phyloP scores from a whole-genome alignment of 495 filamentous ascomycete genomes.

The Letharia lupina region DNA sequence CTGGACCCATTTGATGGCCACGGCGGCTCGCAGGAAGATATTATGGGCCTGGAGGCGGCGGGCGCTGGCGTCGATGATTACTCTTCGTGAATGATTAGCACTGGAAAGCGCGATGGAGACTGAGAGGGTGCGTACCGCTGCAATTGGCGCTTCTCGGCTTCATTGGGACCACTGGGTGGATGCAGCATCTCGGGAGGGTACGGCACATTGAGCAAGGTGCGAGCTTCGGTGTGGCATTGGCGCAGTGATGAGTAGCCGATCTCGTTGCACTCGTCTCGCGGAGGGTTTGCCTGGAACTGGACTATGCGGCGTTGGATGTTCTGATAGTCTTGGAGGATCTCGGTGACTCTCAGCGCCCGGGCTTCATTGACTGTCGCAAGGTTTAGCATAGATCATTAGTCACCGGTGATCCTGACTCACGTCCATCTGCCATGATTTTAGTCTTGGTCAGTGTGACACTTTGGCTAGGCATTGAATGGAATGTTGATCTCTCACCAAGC shows the following conservation, averaged over 20 bases:
- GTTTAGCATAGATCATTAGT: neutral
- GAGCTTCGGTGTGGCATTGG: slow-evolving; percentile 66
- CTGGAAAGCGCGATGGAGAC: neutral
- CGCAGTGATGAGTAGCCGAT: slow-evolving; percentile 70
- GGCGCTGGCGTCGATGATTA: slow-evolving; percentile 68
- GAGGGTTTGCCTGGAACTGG: slow-evolving; percentile 49
- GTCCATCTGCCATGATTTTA: slow-evolving; percentile 50
- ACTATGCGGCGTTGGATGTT: slow-evolving; percentile 74
- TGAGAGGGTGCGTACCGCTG: slow-evolving; percentile 50
- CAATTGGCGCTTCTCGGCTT: slow-evolving; percentile 66
- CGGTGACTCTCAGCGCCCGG: slow-evolving; percentile 70
- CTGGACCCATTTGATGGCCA: slow-evolving; percentile 73
- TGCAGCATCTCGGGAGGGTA: slow-evolving; percentile 48
- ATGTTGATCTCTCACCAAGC: slow-evolving; percentile 1
- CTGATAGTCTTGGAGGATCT: slow-evolving; percentile 79
- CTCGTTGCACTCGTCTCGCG: slow-evolving; percentile 63
- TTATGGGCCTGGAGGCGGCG: slow-evolving; percentile 79
- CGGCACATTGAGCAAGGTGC: slow-evolving; percentile 62
- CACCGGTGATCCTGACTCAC: slow-evolving; percentile 15
- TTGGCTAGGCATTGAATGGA: slow-evolving; percentile 7
- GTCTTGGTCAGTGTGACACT: slow-evolving; percentile 9
- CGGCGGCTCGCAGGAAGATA: slow-evolving; percentile 70
- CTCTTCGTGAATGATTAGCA: slow-evolving; percentile 3
- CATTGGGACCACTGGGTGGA: slow-evolving; percentile 48
- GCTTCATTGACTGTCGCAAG: slow-evolving; percentile 64